These are phyloP conservation scores for Withania somnifera DNA, from an alignment of 305 asterid genomes.

Conservation along the genomic window DNA sequence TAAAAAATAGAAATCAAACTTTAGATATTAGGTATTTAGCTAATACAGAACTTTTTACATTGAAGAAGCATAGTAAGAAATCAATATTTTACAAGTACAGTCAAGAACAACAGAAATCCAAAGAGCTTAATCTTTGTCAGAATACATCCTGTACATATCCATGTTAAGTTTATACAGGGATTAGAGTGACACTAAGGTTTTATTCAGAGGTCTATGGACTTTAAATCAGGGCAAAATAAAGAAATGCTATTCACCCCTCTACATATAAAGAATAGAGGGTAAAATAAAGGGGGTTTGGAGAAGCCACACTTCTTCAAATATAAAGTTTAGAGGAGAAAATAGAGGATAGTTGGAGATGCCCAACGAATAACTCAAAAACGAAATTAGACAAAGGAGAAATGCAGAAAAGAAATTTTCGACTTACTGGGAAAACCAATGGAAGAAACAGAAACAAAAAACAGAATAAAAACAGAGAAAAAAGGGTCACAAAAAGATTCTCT, in stretches of 20 bases:
- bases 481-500: background rate
- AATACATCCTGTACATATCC: background rate
- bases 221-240: background rate
- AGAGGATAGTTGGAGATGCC: no score
- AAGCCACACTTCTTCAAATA: no score
- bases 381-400: background rate
- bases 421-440: background rate
- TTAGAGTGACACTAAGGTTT: background rate
- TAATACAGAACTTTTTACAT: background rate
- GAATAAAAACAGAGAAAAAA: background rate
- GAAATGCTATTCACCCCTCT: no score
- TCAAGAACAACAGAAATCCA: background rate
- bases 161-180: background rate
- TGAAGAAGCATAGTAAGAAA: background rate
- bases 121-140: background rate
- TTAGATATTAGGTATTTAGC: background rate
- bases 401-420: background rate
- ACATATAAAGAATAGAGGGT: no score
- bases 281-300: no score
- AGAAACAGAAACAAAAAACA: background rate
- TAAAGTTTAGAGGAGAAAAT: no score
- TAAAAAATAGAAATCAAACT: slow-evolving; percentile 8
- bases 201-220: background rate
- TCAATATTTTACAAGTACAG: background rate
- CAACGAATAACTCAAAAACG: background rate